Percentiles rank a stretch among this genome's conserved stretches.
Conservation (phyloP, 768 basidiomycete genomes). For the Macrocybe gigantea region DNA sequence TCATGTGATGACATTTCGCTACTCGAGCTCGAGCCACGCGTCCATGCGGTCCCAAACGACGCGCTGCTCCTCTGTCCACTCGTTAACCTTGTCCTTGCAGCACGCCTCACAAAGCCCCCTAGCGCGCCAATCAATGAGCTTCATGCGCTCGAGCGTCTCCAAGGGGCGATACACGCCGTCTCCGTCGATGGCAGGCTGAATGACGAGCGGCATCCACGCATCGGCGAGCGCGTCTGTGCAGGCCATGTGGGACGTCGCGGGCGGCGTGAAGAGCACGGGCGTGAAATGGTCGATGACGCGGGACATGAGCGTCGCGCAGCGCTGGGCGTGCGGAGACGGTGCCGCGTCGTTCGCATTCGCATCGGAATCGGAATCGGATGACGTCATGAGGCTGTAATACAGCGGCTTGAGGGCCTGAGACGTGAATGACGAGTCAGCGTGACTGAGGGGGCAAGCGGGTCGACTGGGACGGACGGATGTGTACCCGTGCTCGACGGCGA, state of each 20-base stretch:
- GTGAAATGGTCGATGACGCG: conserved; percentile 62
- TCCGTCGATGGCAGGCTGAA: conserved; percentile 54
- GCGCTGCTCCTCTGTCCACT: conserved; percentile 61
- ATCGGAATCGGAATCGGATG: conserved; percentile 6
- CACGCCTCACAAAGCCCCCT: conserved; percentile 58
- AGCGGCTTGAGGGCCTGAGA: conserved; percentile 11
- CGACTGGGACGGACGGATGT: conserved; percentile 35
- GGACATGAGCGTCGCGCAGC: conserved; percentile 45
- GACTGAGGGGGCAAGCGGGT: background rate
- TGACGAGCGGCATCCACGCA: conserved; percentile 67
- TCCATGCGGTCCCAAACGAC: conserved; percentile 58
- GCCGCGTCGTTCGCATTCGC: conserved; percentile 12
- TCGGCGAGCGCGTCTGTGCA: conserved; percentile 73
- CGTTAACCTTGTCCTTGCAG: conserved; percentile 49
- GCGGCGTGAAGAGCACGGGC: conserved; percentile 65
- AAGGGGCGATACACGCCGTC: conserved; percentile 67
- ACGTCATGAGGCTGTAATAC: background rate
- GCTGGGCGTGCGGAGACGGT: conserved; percentile 27
- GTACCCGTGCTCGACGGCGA: conserved; percentile 45
- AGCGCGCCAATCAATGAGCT: conserved; percentile 49
- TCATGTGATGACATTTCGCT: too few species aligned
- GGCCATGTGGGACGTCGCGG: conserved; percentile 63
- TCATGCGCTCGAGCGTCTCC: conserved; percentile 61
- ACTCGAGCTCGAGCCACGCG: conserved; percentile 38
- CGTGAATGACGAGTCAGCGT: conserved; percentile 25